These are phyloP conservation scores for Penicillium diatomitis DNA, from an alignment of 495 filamentous ascomycete genomes.

Conservation along the genomic window DNA sequence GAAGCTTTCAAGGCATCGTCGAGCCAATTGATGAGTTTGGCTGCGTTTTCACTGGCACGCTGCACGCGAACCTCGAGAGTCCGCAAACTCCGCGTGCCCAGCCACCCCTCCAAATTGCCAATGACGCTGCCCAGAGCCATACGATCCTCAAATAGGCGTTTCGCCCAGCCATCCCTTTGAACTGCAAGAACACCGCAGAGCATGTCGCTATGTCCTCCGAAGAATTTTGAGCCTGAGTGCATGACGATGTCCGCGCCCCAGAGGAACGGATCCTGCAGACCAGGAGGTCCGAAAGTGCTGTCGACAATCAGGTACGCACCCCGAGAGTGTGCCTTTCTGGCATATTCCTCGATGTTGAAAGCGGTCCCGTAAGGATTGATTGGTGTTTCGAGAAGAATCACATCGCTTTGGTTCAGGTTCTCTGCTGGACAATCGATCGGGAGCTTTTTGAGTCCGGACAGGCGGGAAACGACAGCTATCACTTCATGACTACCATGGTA, in stretches of 20 bases:
- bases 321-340: slow-evolving; percentile 51
- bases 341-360: slow-evolving; percentile 53
- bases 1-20: slow-evolving; percentile 28
- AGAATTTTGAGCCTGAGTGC: slow-evolving; percentile 85
- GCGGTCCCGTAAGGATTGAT: slow-evolving; percentile 77
- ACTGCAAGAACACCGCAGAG: slow-evolving; percentile 71
- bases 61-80: slow-evolving; percentile 71
- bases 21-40: slow-evolving; percentile 59
- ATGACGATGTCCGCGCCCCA: slow-evolving; percentile 71
- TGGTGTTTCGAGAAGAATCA: slow-evolving; percentile 81
- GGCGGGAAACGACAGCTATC: slow-evolving; percentile 52
- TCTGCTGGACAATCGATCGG: slow-evolving; percentile 45
- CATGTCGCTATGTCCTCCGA: slow-evolving; percentile 84
- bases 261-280: slow-evolving; percentile 69
- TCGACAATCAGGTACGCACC: slow-evolving; percentile 74
- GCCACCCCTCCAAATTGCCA: slow-evolving; percentile 79
- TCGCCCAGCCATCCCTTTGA: slow-evolving; percentile 42
- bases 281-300: slow-evolving; percentile 82
- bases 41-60: slow-evolving; percentile 57
- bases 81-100: slow-evolving; percentile 69
- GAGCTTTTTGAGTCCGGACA: slow-evolving; percentile 56
- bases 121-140: slow-evolving; percentile 64
- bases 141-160: slow-evolving; percentile 50
- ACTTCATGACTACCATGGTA: slow-evolving; percentile 89
- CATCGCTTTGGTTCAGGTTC: slow-evolving; percentile 55